Percentiles rank a stretch among this genome's conserved stretches.
Evolutionary conservation across 2,329 filamentous ascomycete genomes (phyloP).

Genomic region (Fusarium nelsonii): DNA sequence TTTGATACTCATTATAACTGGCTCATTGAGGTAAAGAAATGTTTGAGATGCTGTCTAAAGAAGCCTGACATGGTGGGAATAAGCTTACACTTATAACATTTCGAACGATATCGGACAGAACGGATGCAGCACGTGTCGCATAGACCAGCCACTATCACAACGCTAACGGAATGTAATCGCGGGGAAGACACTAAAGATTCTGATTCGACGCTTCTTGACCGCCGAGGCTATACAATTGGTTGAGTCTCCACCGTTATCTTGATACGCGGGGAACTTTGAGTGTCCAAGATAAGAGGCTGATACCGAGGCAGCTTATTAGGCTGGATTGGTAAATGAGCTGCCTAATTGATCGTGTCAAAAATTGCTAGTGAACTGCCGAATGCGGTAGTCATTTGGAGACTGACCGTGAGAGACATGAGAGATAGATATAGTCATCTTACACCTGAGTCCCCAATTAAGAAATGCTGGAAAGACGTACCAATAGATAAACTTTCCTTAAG

Average conservation of each 20-base stretch:
- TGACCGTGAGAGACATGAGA: too few species aligned
- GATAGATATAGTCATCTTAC: too few species aligned
- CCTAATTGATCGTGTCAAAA: neutral
- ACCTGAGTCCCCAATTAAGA: too few species aligned
- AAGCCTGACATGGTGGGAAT: neutral
- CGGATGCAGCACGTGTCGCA: neutral
- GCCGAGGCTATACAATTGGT: neutral
- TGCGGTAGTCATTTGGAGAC: conserved; percentile 3
- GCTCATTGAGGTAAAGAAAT: rapidly evolving
- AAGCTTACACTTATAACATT: neutral
- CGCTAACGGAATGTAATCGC: conserved; percentile 1
- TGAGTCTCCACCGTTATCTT: conserved; percentile 15
- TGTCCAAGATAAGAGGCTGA: conserved; percentile 7
- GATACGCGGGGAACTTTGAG: neutral
- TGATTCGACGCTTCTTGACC: conserved; percentile 3
- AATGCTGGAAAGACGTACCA: too few species aligned
- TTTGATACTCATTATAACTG: conserved; percentile 18
- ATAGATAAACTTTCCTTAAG: too few species aligned
- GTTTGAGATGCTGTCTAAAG: neutral
- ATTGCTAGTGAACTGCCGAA: conserved; percentile 17
- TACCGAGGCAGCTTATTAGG: neutral
- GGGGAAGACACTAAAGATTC: neutral
- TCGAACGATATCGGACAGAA: neutral
- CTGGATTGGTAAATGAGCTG: neutral
- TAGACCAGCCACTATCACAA: neutral